Evolutionary conservation across 164 flowering plant species (phyloP).

Genomic region (Buxus sempervirens): DNA sequence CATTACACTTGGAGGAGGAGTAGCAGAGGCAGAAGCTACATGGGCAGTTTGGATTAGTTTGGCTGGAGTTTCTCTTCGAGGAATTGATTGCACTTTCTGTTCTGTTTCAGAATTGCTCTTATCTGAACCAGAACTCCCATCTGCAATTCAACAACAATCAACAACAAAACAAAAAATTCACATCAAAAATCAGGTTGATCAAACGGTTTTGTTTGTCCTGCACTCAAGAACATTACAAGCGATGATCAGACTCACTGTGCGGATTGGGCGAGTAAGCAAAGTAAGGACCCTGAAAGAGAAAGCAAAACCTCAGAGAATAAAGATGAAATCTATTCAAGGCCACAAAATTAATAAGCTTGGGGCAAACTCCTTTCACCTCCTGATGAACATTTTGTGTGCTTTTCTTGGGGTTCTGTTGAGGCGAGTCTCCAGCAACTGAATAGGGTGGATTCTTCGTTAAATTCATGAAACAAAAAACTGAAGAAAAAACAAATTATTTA

Average conservation of each 20-base stretch:
- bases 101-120: constrained; percentile 53
- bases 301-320: neutral
- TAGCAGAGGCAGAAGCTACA: constrained; percentile 28
- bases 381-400: constrained; percentile 48
- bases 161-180: neutral
- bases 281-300: constrained; percentile 64
- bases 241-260: constrained; percentile 57
- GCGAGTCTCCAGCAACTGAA: constrained; percentile 73
- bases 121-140: constrained; percentile 65
- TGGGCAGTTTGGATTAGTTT: constrained; percentile 23
- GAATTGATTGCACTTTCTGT: constrained; percentile 36
- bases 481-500: too few species aligned
- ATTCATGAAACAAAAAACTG: neutral
- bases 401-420: constrained; percentile 40
- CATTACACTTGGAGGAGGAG: constrained; percentile 36
- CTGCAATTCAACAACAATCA: constrained; percentile 18
- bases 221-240: neutral
- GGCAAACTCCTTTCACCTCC: constrained; percentile 41
- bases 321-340: too few species aligned
- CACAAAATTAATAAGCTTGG: neutral
- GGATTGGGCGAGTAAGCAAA: constrained; percentile 72
- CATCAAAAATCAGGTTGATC: neutral
- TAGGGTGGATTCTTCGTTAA: constrained; percentile 6
- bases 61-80: constrained; percentile 40
- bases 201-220: neutral